These are phyloP conservation scores for Talaromyces albobiverticillius DNA, from an alignment of 2,329 filamentous ascomycete genomes.

Conservation along the genomic window DNA sequence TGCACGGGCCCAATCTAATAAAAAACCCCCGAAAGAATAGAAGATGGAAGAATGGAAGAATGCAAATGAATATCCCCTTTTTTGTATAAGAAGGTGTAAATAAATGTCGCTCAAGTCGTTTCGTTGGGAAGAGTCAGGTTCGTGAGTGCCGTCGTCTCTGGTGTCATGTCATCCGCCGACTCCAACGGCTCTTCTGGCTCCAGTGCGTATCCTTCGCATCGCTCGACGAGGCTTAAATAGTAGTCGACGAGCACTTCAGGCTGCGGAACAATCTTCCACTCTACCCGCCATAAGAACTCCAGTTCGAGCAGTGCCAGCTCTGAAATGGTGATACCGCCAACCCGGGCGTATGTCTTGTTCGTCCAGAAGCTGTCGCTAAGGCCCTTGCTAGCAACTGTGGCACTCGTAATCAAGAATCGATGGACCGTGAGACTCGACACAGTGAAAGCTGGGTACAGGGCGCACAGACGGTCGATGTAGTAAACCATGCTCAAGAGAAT, in stretches of 20 bases:
- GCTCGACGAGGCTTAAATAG: conserved; percentile 78
- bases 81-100: background rate
- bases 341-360: conserved; percentile 90
- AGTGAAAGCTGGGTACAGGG: conserved; percentile 88
- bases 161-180: background rate
- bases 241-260: conserved; percentile 92
- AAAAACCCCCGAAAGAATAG: background rate
- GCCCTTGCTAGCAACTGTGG: conserved; percentile 92
- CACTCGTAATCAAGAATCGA: conserved; percentile 92
- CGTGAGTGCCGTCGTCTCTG: background rate
- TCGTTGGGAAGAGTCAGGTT: too few relatives aligned
- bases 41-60: background rate
- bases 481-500: conserved; percentile 98
- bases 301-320: conserved; percentile 90
- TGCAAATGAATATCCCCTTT: background rate
- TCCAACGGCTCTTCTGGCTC: conserved; percentile 25
- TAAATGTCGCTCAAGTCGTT: background rate
- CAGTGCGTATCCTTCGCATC: conserved; percentile 59
- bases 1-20: background rate
- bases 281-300: conserved; percentile 86
- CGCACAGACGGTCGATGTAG: conserved; percentile 93
- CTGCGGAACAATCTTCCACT: conserved; percentile 96
- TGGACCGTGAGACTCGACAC: conserved; percentile 96
- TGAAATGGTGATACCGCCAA: conserved; percentile 85
- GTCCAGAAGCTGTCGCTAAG: conserved; percentile 98